Base-by-base conservation (phyloP, 306 rosid species). In the Cyamopsis tetragonoloba region DNA sequence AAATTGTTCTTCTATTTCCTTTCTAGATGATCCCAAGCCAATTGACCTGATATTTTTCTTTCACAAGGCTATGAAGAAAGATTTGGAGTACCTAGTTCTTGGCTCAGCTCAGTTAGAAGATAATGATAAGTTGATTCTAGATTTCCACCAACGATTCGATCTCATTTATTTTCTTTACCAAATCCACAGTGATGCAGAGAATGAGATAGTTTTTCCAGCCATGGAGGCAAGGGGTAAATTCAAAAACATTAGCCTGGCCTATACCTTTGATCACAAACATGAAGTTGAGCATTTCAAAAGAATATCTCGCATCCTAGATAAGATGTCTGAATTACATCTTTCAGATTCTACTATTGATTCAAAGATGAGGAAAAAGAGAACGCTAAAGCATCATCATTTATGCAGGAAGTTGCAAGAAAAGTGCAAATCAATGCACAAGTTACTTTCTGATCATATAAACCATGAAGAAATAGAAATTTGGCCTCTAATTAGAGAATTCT, bases 21-120 rank as follows among this genome's bases (percentile, higher is more conserved):
- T 54, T 66, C 83, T 77, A 32, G 74, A 59, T 66, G 86, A 86
- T 61, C 84, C 88, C 7, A 89, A 87, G 71, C 96, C 95, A 63
- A 80, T 89, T 73, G 98, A 93, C 74, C 47, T 89, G 65, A 68
- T 93, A 63, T 83, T 88, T 78, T 84, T 82, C 84, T 81, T 89
- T 80, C 98, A 93, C 86, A 89, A 89, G 83, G 98, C 97, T 68
- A 84, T 93, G 66, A 93, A 79, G 88, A 85, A 83, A 71, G 98
- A 93, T 74, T 74, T 93, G 88, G 97, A 88, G 22, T 86, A 83
- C 86, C 85, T 93, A 35, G 91, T 89, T 49, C 72, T 58, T 77
- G 85, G 89, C 61, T 93, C 98, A 44, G 80, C 86, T 57, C 87
- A 86, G 81, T 77, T 93, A 80, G 86, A 84, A 39, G 79, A 79